Evolutionary conservation across 352 stramenopile genomes (phyloP).

Genomic region (Pythium folliculosum): DNA sequence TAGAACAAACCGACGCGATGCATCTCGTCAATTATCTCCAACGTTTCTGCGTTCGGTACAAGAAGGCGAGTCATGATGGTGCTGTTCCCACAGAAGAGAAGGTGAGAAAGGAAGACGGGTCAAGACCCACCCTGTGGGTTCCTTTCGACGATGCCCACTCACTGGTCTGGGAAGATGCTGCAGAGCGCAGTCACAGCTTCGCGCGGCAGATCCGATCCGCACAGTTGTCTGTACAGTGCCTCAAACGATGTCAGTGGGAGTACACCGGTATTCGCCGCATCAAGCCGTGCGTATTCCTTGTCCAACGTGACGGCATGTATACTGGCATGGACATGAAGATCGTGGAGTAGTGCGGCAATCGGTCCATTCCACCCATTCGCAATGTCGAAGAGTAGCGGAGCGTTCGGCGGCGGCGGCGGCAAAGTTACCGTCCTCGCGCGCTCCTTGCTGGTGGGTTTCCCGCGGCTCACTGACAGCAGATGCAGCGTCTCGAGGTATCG

Average conservation of each 20-base stretch:
- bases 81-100: neutral
- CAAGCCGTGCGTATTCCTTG: slow-evolving; percentile 27
- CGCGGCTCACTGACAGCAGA: slow-evolving; percentile 21
- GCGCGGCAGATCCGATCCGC: slow-evolving; percentile 11
- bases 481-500: slow-evolving; percentile 47
- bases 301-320: slow-evolving; percentile 30
- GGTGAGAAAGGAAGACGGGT: neutral
- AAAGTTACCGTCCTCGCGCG: neutral
- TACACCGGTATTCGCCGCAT: slow-evolving; percentile 19
- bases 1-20: slow-evolving; percentile 13
- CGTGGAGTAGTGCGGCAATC: slow-evolving; percentile 47
- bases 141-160: neutral
- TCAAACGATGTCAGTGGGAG: slow-evolving; percentile 32
- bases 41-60: slow-evolving; percentile 16
- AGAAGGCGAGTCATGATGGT: slow-evolving; percentile 14
- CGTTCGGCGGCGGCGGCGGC: slow-evolving; percentile 25
- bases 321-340: slow-evolving; percentile 33
- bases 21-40: slow-evolving; percentile 17
- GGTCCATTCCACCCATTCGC: slow-evolving; percentile 42
- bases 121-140: too few relatives aligned
- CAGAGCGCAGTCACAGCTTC: neutral
- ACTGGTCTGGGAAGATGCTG: slow-evolving; percentile 17
- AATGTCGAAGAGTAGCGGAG: slow-evolving; percentile 36
- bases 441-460: neutral
- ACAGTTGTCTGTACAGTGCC: slow-evolving; percentile 22